Evolutionary conservation across 164 flowering plant species (phyloP), one percentile per base, ranked within the genome.

Genomic region (Pachysandra terminalis): DNA sequence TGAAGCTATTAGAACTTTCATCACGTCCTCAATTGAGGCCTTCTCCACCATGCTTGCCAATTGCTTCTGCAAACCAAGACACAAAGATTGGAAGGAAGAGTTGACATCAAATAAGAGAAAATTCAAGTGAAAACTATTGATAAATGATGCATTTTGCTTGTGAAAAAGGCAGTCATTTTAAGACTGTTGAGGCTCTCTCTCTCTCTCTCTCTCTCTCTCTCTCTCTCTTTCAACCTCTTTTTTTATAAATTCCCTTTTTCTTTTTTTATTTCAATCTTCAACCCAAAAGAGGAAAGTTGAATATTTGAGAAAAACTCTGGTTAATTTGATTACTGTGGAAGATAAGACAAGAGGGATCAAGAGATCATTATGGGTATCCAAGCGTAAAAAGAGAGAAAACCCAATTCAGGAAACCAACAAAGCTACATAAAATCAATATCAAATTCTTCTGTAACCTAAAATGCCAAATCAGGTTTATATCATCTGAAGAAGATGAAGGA

Each of bases 11-110:
- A 96, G 79, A 0, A 96, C 99, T 75, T 88, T 93, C 99, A 96
- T 93, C 10, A 96, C 99, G 74, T 96, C 98, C 65, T 96, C 99
- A 41, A 96, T 93, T 62, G 99, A 96, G n/a, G 99, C 98, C 70
- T 96, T 96, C 81, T 91, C 99, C 10, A 96, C 98, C 90, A 96
- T 96, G 72, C 77, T 87, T 8, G 88, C 87, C 81, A 96, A 76
- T 83, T 96, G 97, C 69, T 93, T 93, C 99, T 95, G 85, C 82
- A 81, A 56, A 7, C 19, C 5, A 24, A 32, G 37, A 65, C 51
- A 51, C 1, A n/a, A 10, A 14, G 4, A 26, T 21, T 56, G 26
- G 27, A 3, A 22, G 59, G 22, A 56, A 56, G 19, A 53, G 14
- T 55, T n/a, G 26, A 22, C 21, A 56, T n/a, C 28, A 28, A 51